Percentiles rank a stretch among this genome's conserved stretches.
Evolutionary conservation across 1,284 basidiomycete genomes (phyloP).

Genomic region (Thecaphora thlaspeos): DNA sequence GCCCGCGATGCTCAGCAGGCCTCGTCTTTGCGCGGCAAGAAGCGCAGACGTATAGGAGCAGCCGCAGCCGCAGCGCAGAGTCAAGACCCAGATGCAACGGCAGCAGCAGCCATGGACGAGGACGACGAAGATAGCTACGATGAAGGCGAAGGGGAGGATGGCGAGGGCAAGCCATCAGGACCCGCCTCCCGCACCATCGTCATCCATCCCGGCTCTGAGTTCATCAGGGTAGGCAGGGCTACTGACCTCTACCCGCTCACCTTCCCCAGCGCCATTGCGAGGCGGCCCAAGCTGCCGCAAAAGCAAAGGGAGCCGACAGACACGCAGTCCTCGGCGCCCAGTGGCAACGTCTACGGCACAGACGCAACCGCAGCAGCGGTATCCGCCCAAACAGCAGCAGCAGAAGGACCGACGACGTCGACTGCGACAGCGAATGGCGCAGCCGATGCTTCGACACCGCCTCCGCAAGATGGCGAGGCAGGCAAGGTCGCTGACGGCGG

Average conservation of each 20-base stretch:
- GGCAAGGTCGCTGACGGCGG: constrained; percentile 13
- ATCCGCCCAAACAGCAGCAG: not conserved
- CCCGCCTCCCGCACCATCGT: constrained; percentile 64
- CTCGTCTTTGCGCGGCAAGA: constrained; percentile 14
- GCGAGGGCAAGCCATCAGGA: constrained; percentile 17
- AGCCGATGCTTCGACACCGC: too few relatives aligned
- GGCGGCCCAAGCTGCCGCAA: constrained; percentile 27
- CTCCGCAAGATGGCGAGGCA: too few relatives aligned
- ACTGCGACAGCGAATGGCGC: too few relatives aligned
- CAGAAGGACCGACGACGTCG: not conserved
- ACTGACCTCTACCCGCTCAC: constrained; percentile 77
- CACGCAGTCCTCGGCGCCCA: not conserved
- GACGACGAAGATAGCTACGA: constrained; percentile 16
- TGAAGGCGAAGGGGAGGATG: constrained; percentile 21
- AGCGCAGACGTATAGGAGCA: constrained; percentile 12
- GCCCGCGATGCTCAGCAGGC: constrained; percentile 4
- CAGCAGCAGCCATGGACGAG: constrained; percentile 11
- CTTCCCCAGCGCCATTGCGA: constrained; percentile 76
- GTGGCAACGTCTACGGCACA: too few relatives aligned
- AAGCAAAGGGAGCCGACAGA: constrained; percentile 1
- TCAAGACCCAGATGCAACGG: constrained; percentile 11
- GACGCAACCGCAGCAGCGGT: not conserved
- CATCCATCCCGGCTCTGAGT: constrained; percentile 89
- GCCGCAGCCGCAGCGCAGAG: constrained; percentile 1
- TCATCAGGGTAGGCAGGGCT: constrained; percentile 81